These are phyloP conservation scores for Penicillium sp. DNA, from an alignment of 2,329 filamentous ascomycete genomes.

Conservation along the genomic window DNA sequence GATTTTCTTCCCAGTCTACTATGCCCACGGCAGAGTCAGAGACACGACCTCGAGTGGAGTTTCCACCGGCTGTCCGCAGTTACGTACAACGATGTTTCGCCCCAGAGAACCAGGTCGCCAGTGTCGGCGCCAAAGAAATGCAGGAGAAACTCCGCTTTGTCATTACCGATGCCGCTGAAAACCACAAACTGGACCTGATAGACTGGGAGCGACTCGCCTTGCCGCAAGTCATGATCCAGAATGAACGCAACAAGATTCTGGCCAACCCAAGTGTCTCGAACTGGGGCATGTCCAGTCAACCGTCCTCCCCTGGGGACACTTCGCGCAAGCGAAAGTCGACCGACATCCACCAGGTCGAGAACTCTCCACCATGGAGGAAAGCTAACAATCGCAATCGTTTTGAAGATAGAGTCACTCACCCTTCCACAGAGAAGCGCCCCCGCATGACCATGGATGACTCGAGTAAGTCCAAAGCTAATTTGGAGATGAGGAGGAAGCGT, in stretches of 20 bases:
- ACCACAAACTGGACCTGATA: conserved; percentile 69
- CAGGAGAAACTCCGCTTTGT: conserved; percentile 82
- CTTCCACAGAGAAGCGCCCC: conserved; percentile 56
- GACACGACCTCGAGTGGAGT: conserved; percentile 65
- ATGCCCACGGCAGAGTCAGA: conserved; percentile 42
- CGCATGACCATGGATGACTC: conserved; percentile 57
- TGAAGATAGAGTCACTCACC: conserved; percentile 76
- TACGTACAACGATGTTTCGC: conserved; percentile 92
- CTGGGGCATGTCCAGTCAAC: conserved; percentile 35
- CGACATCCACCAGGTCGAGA: conserved; percentile 60
- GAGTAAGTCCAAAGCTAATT: conserved; percentile 88
- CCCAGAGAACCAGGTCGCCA: conserved; percentile 67
- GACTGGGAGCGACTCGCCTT: conserved; percentile 85
- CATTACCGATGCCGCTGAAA: conserved; percentile 81
- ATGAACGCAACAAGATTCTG: conserved; percentile 63
- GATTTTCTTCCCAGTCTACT: conserved; percentile 27
- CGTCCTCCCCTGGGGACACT: conserved; percentile 31
- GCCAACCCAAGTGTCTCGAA: conserved; percentile 49
- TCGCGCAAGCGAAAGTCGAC: conserved; percentile 83
- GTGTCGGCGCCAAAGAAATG: conserved; percentile 71
- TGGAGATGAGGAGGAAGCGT: conserved; percentile 87
- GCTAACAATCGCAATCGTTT: conserved; percentile 66
- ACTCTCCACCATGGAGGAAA: conserved; percentile 73
- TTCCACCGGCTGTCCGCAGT: conserved; percentile 78
- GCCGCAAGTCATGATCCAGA: conserved; percentile 80